A percentile compares a stretch with the other conserved stretches of the same genome.
Evolutionary conservation across 2,329 filamentous ascomycete species (phyloP).

Genomic region (Cordyceps tenuipes): DNA sequence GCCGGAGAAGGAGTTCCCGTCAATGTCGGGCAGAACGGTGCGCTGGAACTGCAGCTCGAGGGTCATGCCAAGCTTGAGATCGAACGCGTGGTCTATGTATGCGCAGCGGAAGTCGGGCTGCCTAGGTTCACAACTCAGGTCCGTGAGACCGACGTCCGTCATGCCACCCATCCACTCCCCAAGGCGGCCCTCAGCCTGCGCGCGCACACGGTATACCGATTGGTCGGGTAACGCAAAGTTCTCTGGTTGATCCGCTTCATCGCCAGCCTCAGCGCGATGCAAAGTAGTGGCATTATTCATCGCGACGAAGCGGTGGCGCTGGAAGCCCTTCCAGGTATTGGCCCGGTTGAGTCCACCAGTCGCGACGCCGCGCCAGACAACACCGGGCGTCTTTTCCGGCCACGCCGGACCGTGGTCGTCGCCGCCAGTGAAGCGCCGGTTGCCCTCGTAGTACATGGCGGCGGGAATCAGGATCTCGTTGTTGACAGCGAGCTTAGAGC

Average conservation of each 20-base stretch:
- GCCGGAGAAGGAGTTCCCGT: constrained; percentile 65
- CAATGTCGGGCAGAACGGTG: constrained; percentile 70
- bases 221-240: constrained; percentile 47
- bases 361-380: constrained; percentile 60
- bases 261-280: constrained; percentile 35
- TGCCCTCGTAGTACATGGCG: constrained; percentile 59
- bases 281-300: constrained; percentile 63
- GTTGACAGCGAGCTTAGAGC: constrained; percentile 60
- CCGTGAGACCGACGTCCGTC: constrained; percentile 44
- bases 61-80: constrained; percentile 29
- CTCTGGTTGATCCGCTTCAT: constrained; percentile 27
- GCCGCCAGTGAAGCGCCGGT: constrained; percentile 53
- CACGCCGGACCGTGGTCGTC: constrained; percentile 46
- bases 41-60: constrained; percentile 47
- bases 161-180: constrained; percentile 41
- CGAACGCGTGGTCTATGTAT: constrained; percentile 41
- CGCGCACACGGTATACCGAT: constrained; percentile 36
- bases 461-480: constrained; percentile 63
- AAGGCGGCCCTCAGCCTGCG: constrained; percentile 35
- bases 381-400: constrained; percentile 44
- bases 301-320: constrained; percentile 65
- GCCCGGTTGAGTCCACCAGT: constrained; percentile 53
- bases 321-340: constrained; percentile 62
- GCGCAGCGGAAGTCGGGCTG: constrained; percentile 32
- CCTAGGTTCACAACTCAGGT: constrained; percentile 42